Conservation (phyloP, 2,329 filamentous ascomycete species). For the Ophiostoma australiae region DNA sequence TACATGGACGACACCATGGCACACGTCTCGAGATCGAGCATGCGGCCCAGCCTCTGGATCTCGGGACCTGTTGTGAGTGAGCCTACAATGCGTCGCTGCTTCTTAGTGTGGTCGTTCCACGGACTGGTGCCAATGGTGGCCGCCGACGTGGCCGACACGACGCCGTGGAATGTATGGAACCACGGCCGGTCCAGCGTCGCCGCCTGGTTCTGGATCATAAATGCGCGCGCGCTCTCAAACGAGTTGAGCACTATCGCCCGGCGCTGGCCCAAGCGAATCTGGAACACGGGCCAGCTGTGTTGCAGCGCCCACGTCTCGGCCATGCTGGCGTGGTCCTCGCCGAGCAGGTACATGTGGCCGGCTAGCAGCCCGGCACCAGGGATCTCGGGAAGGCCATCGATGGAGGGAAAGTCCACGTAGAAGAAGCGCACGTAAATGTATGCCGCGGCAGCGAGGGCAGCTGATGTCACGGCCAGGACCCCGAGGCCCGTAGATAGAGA, state of each 20-base stretch:
- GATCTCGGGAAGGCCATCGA: constrained; percentile 57
- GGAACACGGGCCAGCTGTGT: constrained; percentile 57
- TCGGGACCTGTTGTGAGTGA: background rate
- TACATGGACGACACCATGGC: background rate
- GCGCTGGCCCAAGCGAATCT: constrained; percentile 63
- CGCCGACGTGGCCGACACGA: constrained; percentile 70
- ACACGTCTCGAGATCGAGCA: background rate
- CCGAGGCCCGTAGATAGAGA: background rate
- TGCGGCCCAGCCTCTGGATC: background rate
- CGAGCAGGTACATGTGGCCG: constrained; percentile 58
- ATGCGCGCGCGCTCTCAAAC: constrained; percentile 65
- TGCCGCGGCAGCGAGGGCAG: background rate
- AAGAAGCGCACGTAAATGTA: background rate
- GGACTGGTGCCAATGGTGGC: constrained; percentile 81
- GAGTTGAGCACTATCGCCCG: constrained; percentile 74
- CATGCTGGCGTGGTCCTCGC: constrained; percentile 51
- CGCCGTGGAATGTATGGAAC: constrained; percentile 75
- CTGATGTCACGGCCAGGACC: background rate
- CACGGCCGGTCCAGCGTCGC: constrained; percentile 71
- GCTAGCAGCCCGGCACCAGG: constrained; percentile 55
- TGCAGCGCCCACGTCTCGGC: constrained; percentile 54
- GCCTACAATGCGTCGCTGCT: constrained; percentile 53
- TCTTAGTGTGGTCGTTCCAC: constrained; percentile 77
- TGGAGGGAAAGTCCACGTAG: constrained; percentile 41
- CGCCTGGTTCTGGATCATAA: constrained; percentile 77